Evolutionary conservation across 495 filamentous ascomycete genomes (phyloP), one percentile per base, ranked within the genome.

Genomic region (Tuber calosporum): DNA sequence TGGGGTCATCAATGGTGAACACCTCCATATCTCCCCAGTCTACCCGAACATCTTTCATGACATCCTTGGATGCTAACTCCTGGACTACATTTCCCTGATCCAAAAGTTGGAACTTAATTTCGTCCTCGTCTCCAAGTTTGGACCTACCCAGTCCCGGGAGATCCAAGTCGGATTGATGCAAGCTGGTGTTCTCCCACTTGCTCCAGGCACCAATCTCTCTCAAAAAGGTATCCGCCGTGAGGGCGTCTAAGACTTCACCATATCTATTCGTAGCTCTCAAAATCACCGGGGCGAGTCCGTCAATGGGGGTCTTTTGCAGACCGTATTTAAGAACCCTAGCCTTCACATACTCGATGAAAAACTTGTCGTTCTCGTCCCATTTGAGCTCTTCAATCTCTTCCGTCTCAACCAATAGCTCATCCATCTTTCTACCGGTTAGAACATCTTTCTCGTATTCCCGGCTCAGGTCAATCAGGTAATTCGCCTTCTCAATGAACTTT

Each of bases 151-250:
- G 85, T 19, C 85, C 84, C 1, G 90, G 90, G 66, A 92, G 87
- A 20, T 88, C 85, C 26, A 96, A 83, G 43, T 84, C 85, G 66
- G 89, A 84, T 58, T 87, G 85, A 75, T 91, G 88, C 0, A 89
- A 82, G n/a, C 86, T 82, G 26, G 86, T 83, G 78, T 94, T 90
- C 76, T 96, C 92, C 90, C 93, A 97, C 0, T 93, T 92, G 4
- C 88, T 80, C 70, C 96, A 86, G 39, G 90, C 90, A 6, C 94
- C 95, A 37, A 97, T 84, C 82, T 99, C 95, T 77, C 96, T 91
- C 42, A 97, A 82, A 72, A 97, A 91, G 13, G 90, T 85, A 80
- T 87, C 90, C 9, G 86, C 91, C 5, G 87, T 88, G 6, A 83
- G 79, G 20, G 82, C 74, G 69, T 87, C 84, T n/a, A 92, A 81